A percentile compares a stretch with the other conserved stretches of the same genome.
Conservation (phyloP, 495 filamentous ascomycete genomes). For the Penicillium maclennaniae region DNA sequence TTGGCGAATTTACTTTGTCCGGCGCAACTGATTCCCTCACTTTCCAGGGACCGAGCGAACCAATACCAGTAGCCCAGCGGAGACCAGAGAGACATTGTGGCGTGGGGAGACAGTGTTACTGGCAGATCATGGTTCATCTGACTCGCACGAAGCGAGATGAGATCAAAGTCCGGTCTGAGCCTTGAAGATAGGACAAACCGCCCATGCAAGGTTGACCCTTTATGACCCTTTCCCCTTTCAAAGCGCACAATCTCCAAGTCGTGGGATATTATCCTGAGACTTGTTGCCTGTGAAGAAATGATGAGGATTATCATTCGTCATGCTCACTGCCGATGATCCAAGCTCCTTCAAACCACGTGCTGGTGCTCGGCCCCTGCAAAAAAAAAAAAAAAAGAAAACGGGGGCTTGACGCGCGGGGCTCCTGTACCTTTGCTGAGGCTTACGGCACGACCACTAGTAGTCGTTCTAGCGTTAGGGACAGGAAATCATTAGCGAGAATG, state of each 20-base stretch:
- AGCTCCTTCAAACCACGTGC: constrained; percentile 7
- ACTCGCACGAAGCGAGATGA: constrained; percentile 1
- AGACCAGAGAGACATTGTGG: background rate
- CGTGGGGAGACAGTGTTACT: background rate
- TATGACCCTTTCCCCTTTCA: no score
- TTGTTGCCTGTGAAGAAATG: constrained; percentile 1
- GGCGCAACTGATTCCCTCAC: background rate
- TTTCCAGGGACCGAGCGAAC: background rate
- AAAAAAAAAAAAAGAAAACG: background rate
- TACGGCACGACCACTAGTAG: background rate
- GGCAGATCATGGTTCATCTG: constrained; percentile 10
- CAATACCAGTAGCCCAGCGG: background rate
- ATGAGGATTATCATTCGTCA: background rate
- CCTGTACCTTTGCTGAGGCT: background rate
- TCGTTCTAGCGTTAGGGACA: background rate
- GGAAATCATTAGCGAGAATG: background rate
- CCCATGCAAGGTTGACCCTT: no score
- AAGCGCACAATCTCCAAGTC: background rate
- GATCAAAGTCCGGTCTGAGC: background rate
- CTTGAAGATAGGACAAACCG: background rate
- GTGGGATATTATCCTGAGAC: background rate
- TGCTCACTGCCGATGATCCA: background rate
- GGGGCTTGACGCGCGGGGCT: background rate
- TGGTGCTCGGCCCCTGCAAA: background rate
- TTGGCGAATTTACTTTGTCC: background rate